phyloP scores from a whole-genome alignment of 2,329 filamentous ascomycete genomes.

The Curvularia spicifera region DNA sequence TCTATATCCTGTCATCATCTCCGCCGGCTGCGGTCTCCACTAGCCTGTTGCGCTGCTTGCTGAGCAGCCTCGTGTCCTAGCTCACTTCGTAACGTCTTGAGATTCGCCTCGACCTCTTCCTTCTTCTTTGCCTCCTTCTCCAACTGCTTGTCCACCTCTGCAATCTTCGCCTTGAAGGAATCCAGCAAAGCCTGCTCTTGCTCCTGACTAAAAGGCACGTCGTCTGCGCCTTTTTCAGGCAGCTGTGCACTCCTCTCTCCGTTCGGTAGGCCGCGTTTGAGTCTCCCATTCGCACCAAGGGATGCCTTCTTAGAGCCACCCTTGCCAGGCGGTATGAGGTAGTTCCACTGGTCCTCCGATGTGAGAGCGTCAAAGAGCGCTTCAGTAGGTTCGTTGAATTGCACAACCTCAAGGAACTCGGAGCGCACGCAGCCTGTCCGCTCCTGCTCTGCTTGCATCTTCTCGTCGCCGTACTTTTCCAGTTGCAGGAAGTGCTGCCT shows the following conservation, averaged over 20 bases:
- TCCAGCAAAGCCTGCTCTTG: slow-evolving; percentile 44
- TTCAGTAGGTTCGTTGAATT: slow-evolving; percentile 97
- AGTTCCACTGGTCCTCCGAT: slow-evolving; percentile 66
- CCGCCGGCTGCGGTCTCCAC: slow-evolving; percentile 46
- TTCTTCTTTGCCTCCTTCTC: slow-evolving; percentile 41
- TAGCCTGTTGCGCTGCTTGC: slow-evolving; percentile 48
- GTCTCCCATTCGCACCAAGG: slow-evolving; percentile 40
- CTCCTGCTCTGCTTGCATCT: slow-evolving; percentile 66
- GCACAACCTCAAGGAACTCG: slow-evolving; percentile 89
- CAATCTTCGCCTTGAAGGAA: slow-evolving; percentile 40
- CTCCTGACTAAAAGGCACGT: slow-evolving; percentile 46
- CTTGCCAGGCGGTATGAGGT: slow-evolving; percentile 47
- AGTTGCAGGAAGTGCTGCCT: slow-evolving; percentile 90
- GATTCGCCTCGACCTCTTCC: slow-evolving; percentile 40
- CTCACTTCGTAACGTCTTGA: slow-evolving; percentile 41
- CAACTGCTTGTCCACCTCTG: slow-evolving; percentile 42
- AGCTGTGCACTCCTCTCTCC: slow-evolving; percentile 47
- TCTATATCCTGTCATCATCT: slow-evolving; percentile 24
- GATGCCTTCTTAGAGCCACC: slow-evolving; percentile 54
- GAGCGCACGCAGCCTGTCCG: slow-evolving; percentile 67
- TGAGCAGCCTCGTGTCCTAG: slow-evolving; percentile 47
- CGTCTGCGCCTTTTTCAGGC: slow-evolving; percentile 44
- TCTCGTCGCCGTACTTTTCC: slow-evolving; percentile 80
- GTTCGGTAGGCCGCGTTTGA: slow-evolving; percentile 45
- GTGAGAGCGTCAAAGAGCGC: slow-evolving; percentile 89